Evolutionary conservation across 1,139 yeast species (phyloP).

Genomic region (Pichia inconspicua): DNA sequence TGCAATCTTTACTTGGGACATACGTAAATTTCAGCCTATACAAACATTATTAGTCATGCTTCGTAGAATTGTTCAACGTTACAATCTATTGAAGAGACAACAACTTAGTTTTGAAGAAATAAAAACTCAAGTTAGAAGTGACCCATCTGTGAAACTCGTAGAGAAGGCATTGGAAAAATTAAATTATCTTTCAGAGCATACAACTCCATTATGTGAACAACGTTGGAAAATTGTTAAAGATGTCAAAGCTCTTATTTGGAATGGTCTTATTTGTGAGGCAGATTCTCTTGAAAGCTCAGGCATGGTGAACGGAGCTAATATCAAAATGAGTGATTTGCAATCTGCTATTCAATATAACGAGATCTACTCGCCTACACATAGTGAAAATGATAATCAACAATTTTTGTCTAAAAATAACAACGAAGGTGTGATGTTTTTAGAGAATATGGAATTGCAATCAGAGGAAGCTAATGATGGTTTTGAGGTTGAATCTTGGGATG

Average conservation of each 20-base stretch:
- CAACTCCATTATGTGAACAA: conserved; percentile 17
- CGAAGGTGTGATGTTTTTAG: too few relatives aligned
- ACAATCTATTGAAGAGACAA: neutral
- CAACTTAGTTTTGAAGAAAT: neutral
- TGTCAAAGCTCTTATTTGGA: conserved; percentile 17
- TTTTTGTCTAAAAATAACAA: too few relatives aligned
- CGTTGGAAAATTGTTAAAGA: conserved; percentile 18
- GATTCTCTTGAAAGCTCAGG: too few relatives aligned
- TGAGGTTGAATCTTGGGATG: conserved; percentile 15
- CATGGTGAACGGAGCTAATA: too few relatives aligned
- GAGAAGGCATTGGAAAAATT: conserved; percentile 11
- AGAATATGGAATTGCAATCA: neutral
- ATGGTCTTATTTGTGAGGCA: conserved; percentile 7
- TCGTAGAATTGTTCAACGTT: conserved; percentile 11
- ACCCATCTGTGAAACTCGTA: conserved; percentile 9
- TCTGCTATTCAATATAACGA: too few relatives aligned
- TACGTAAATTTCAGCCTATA: conserved; percentile 22
- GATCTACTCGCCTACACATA: too few relatives aligned
- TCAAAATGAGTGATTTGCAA: too few relatives aligned
- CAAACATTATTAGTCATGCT: conserved; percentile 18
- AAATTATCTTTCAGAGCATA: conserved; percentile 16
- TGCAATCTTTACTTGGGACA: conserved; percentile 20
- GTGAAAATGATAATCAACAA: too few relatives aligned
- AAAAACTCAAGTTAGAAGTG: neutral
- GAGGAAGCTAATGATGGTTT: neutral